Evolutionary conservation across 108 stramenopile species (phyloP).

Genomic region (Skeletonema marinoi): DNA sequence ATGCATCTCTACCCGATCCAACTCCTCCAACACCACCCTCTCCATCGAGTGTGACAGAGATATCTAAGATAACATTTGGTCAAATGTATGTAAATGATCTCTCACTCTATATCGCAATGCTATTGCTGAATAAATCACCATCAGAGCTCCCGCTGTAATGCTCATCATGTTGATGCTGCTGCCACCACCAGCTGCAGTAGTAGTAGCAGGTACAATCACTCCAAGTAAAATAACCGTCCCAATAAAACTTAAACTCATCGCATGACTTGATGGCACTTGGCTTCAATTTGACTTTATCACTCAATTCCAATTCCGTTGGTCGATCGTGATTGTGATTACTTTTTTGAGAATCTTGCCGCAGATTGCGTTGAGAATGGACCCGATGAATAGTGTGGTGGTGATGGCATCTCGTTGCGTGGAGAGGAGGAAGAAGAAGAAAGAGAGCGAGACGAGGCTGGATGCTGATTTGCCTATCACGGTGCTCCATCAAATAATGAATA

Average conservation of each 20-base stretch:
- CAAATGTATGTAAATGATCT: conserved; percentile 63
- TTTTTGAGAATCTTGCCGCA: conserved; percentile 69
- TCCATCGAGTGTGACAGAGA: too few relatives aligned
- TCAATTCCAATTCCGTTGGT: conserved; percentile 30
- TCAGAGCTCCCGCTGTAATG: not conserved
- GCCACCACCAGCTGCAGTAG: not conserved
- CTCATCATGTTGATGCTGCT: conserved; percentile 6
- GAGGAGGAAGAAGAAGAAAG: conserved; percentile 70
- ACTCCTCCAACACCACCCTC: too few relatives aligned
- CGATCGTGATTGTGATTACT: conserved; percentile 66
- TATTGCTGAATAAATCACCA: conserved; percentile 54
- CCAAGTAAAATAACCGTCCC: conserved; percentile 36
- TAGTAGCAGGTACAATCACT: not conserved
- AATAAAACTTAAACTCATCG: conserved; percentile 89
- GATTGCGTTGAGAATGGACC: conserved; percentile 75
- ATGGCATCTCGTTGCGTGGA: conserved; percentile 72
- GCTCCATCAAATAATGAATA: not conserved
- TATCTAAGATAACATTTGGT: too few relatives aligned
- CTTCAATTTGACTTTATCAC: conserved; percentile 41
- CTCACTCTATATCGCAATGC: conserved; percentile 71
- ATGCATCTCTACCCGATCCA: too few relatives aligned
- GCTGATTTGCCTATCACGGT: conserved; percentile 64
- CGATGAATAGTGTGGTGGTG: conserved; percentile 72
- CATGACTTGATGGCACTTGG: conserved; percentile 83
- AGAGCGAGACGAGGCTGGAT: conserved; percentile 68